Percentiles rank a stretch among this genome's conserved stretches.
These are phyloP conservation scores for Geotrichum histeridarum DNA, from an alignment of 1,139 yeast genomes.

Conservation along the genomic window DNA sequence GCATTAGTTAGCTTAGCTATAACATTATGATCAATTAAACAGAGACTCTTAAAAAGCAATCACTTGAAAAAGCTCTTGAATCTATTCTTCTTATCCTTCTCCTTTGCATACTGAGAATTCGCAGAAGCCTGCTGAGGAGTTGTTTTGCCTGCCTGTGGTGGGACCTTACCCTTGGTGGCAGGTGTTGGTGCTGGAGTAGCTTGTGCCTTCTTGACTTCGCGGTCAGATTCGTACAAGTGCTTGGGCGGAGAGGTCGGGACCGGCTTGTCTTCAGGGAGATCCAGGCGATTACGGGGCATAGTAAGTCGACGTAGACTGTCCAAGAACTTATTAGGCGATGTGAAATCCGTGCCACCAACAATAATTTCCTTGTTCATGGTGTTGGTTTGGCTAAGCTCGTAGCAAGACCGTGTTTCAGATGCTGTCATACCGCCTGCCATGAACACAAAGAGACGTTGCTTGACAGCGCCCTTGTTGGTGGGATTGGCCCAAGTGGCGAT, in stretches of 20 bases:
- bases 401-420: slow-evolving; percentile 74
- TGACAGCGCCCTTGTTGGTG: slow-evolving; percentile 47
- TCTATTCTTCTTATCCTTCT: not conserved
- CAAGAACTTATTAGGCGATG: slow-evolving; percentile 57
- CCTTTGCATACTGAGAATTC: not conserved
- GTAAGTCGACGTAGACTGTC: slow-evolving; percentile 31
- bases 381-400: slow-evolving; percentile 50
- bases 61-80: not conserved
- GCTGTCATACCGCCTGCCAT: slow-evolving; percentile 89
- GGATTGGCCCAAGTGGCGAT: slow-evolving; percentile 74
- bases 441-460: slow-evolving; percentile 71
- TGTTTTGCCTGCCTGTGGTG: not conserved
- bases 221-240: slow-evolving; percentile 14
- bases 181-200: not conserved
- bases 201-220: slow-evolving; percentile 3
- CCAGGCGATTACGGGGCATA: slow-evolving; percentile 9
- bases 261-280: slow-evolving; percentile 13
- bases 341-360: slow-evolving; percentile 75
- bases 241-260: slow-evolving; percentile 12
- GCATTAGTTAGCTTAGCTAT: too few relatives aligned
- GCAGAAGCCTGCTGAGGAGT: too few relatives aligned
- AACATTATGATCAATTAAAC: too few relatives aligned
- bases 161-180: not conserved
- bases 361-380: slow-evolving; percentile 59
- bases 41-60: too few relatives aligned